Conservation (phyloP, 345 rosid species). For the Syzygium oleosum region DNA sequence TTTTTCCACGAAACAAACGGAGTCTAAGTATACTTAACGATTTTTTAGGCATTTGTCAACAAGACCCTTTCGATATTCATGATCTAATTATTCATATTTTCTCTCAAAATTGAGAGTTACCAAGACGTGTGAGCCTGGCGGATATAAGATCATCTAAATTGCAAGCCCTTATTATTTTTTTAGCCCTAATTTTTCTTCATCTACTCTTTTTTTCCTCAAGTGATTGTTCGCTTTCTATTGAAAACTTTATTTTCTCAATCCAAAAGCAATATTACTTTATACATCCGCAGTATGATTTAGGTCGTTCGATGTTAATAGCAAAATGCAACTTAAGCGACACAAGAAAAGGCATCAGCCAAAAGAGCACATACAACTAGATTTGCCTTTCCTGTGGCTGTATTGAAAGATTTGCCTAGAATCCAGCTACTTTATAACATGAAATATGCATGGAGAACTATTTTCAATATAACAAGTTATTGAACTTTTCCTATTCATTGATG, state of each 20-base stretch:
- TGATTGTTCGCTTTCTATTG: background rate
- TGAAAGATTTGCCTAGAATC: background rate
- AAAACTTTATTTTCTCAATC: background rate
- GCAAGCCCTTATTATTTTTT: background rate
- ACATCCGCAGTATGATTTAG: background rate
- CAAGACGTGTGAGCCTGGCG: no score
- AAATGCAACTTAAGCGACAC: background rate
- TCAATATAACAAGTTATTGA: background rate
- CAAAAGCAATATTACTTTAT: background rate
- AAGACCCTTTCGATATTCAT: background rate
- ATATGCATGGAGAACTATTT: background rate
- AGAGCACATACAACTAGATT: background rate
- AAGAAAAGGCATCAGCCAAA: background rate
- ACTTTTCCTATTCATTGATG: background rate
- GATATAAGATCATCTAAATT: background rate
- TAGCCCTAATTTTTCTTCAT: background rate
- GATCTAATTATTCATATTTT: background rate
- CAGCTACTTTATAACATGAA: background rate
- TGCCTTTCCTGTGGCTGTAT: background rate
- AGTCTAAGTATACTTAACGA: background rate
- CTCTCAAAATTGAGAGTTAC: fast-evolving
- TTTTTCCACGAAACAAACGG: no score
- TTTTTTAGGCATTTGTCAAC: fast-evolving
- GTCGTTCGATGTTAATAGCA: background rate
- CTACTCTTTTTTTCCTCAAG: background rate